Base-by-base conservation (phyloP, 2,329 filamentous ascomycete species). In the Botryotinia narcissicola region DNA sequence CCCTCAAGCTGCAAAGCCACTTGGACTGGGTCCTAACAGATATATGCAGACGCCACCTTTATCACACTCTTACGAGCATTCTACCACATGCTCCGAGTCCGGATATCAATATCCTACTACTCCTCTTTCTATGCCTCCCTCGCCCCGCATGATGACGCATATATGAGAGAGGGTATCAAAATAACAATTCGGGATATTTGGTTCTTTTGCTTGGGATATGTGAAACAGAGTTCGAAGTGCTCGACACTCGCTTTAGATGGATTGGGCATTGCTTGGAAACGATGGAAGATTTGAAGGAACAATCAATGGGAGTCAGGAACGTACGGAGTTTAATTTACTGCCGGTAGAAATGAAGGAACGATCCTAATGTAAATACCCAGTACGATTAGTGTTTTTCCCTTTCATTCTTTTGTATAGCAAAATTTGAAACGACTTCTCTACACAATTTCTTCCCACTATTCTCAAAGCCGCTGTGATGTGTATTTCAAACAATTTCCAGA, bases 21-120 rank as follows among this genome's bases (percentile, higher is more conserved):
- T 67, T 66, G 57, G 29, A 74, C 59, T 71, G 64, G 57, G 74
- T 46, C 68, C 76, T 79, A 74, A 79, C 72, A 73, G 59, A 59
- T 71, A 74, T 70, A 40, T 71, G 42, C 84, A 94, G 92, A 94
- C 92, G 82, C 92, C 92, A 84, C 90, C 92, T 80, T 88, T 94
- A 78, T 92, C 91, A 79, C 91, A 92, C 81, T 91, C 90, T 42
- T 92, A 90, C 82, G 90, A 92, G 79, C 88, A 90, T 81, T 93
- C 90, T 70, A 84, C 87, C 75, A 86, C 85, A 79, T 89, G 88
- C 81, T 90, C 88, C 46, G 89, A 91, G 78, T 84, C 86, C 75
- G 86, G 87, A 73, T 90, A 88, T 64, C 77, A 90, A 76, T 90
- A 90, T 83, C 91, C 91, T 54, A 88, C 88, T 61, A 93, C 92